These are phyloP conservation scores for Clitopilus hobsonii DNA, from an alignment of 768 basidiomycete species.

Conservation along the genomic window DNA sequence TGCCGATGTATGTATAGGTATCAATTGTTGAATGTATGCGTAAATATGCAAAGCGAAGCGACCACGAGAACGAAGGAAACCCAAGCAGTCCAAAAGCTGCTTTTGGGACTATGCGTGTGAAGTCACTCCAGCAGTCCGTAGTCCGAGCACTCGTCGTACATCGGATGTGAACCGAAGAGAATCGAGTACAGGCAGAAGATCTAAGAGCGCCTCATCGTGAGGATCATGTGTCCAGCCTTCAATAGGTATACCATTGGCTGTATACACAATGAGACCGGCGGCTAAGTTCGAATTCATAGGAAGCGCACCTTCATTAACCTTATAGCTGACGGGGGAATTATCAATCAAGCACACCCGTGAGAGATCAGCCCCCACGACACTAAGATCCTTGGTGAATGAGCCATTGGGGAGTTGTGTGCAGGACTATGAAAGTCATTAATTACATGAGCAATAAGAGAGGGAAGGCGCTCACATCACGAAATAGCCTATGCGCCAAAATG, in stretches of 20 bases:
- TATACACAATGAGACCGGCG: slow-evolving; percentile 3
- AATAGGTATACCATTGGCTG: slow-evolving; percentile 97
- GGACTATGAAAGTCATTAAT: slow-evolving; percentile 45
- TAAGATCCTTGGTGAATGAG: slow-evolving; percentile 90
- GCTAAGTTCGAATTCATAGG: slow-evolving; percentile 1
- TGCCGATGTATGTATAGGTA: background rate
- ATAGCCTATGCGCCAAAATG: slow-evolving; percentile 82
- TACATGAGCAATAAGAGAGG: slow-evolving; percentile 3
- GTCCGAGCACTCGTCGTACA: slow-evolving; percentile 86
- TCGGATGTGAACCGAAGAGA: slow-evolving; percentile 94
- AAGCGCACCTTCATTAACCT: slow-evolving; percentile 80
- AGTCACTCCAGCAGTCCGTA: slow-evolving; percentile 38
- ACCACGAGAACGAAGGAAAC: background rate
- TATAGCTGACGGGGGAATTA: slow-evolving; percentile 93
- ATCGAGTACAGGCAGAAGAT: slow-evolving; percentile 92
- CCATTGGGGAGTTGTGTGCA: slow-evolving; percentile 92
- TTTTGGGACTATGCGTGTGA: background rate
- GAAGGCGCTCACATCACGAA: slow-evolving; percentile 77
- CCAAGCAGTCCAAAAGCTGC: background rate
- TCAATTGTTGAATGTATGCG: background rate
- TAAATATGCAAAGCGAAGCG: background rate
- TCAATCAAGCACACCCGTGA: slow-evolving; percentile 93
- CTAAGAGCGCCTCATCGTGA: slow-evolving; percentile 92
- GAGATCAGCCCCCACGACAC: slow-evolving; percentile 84
- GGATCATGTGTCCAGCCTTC: slow-evolving; percentile 99